Base-by-base conservation (phyloP, 164 flowering plant genomes). In the Piper betle region DNA sequence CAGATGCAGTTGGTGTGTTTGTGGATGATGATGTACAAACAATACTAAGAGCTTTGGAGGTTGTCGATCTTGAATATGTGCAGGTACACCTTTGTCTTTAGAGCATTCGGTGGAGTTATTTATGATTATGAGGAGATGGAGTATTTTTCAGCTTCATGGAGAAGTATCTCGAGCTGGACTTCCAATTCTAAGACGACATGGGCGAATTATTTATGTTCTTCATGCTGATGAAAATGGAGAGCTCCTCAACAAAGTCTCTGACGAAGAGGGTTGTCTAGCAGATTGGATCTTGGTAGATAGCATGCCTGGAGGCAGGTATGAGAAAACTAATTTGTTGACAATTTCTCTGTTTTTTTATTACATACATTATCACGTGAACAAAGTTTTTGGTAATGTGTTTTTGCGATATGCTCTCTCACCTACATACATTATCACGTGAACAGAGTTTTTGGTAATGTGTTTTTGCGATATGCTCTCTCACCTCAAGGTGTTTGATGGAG, bases 261-360 rank as follows among this genome's bases (percentile, higher is more conserved):
- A 81, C 16, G 88, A 84, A 66, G 91, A 89, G 33, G 74, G 83
- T 69, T 68, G 89, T 71, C 53, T 70, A 20, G 86, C 77, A 55
- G 98, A 89, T 67, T 89, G 97, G 97, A 62, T 92, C 71, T 82
- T 92, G 40, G 88, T 92, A 52, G 98, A 89, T 65, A 87, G 96
- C 68, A 87, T 87, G 53, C 74, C 64, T 55, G 97, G 96, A 70
- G 97, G 98, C 68, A 89, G 96, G 98, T 89, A 37, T 1, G 66
- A 73, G 52, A 64, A 25, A 25, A 25, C 33, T 25, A 25, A 25
- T 25, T 25, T 25, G 33, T 25, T 25, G 33, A 25, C 33, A 1
- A 25, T 25, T 25, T 25, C 33, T 25, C 33, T 25, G 33, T 25
- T 25, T 25, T 25, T 25, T 25, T 25, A 25, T 25, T 25, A 25